These are phyloP conservation scores for Ochetophila trinervis DNA, from an alignment of 306 rosid species.

Conservation along the genomic window DNA sequence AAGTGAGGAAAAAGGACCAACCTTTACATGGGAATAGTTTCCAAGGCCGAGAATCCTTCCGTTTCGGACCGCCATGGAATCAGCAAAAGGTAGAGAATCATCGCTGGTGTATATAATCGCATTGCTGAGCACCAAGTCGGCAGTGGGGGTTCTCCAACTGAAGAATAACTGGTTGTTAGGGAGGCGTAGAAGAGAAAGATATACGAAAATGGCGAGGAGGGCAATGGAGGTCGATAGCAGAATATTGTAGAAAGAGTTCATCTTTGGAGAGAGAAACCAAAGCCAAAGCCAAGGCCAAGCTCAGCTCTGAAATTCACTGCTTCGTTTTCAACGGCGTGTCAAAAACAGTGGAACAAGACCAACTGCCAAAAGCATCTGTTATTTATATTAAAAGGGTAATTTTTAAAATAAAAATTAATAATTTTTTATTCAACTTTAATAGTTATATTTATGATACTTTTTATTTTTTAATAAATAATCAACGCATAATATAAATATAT, in stretches of 20 bases:
- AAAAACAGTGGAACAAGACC: no score
- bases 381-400: no score
- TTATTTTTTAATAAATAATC: no score
- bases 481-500: no score
- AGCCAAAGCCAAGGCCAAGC: no score
- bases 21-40: conserved; percentile 59
- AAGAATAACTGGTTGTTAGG: not conserved
- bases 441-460: no score
- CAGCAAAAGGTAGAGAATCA: conserved; percentile 67
- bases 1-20: conserved; percentile 1
- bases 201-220: conserved; percentile 34
- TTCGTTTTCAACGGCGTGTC: no score
- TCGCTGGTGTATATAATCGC: conserved; percentile 66
- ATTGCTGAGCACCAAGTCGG: conserved; percentile 61
- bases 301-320: no score
- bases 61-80: conserved; percentile 64
- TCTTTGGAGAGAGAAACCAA: not conserved
- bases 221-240: conserved; percentile 32
- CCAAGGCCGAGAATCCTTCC: conserved; percentile 73
- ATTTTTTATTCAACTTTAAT: no score
- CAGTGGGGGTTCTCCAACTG: conserved; percentile 30
- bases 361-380: no score
- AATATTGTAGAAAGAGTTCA: conserved; percentile 10
- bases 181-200: not conserved
- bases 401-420: no score